phyloP scores from a whole-genome alignment of 2,329 filamentous ascomycete genomes.

The Cytospora piceae region DNA sequence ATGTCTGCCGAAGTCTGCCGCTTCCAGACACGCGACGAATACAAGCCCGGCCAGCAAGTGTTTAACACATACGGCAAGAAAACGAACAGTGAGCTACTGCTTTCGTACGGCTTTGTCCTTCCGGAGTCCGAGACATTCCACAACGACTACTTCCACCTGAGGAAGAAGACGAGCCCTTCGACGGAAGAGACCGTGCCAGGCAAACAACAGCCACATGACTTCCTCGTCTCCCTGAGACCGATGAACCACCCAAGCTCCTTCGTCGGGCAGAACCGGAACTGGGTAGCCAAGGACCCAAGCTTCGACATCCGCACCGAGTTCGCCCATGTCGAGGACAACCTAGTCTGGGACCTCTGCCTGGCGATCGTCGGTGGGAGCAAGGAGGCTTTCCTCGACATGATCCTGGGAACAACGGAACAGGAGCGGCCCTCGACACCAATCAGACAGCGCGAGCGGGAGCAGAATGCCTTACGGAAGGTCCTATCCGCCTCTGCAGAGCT shows the following conservation, averaged over 20 bases:
- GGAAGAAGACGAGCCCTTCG: slow-evolving; percentile 44
- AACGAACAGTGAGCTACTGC: slow-evolving; percentile 71
- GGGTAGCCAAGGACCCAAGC: slow-evolving; percentile 34
- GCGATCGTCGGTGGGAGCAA: slow-evolving; percentile 40
- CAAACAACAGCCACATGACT: slow-evolving; percentile 40
- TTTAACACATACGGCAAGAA: slow-evolving; percentile 76
- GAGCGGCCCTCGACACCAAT: slow-evolving; percentile 1
- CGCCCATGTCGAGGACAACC: slow-evolving; percentile 55
- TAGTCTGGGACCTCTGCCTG: slow-evolving; percentile 55
- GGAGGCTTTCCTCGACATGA: slow-evolving; percentile 17
- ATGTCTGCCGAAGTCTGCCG: slow-evolving; percentile 45
- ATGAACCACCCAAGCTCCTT: slow-evolving; percentile 52
- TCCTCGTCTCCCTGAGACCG: slow-evolving; percentile 57
- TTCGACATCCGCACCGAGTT: slow-evolving; percentile 45
- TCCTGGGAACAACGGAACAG: slow-evolving; percentile 15
- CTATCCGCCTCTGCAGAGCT: slow-evolving; percentile 44
- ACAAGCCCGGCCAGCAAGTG: slow-evolving; percentile 58
- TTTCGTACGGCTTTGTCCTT: slow-evolving; percentile 66
- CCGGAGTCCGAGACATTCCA: slow-evolving; percentile 53
- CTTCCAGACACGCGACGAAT: slow-evolving; percentile 47
- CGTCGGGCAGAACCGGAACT: slow-evolving; percentile 47
- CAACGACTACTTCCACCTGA: slow-evolving; percentile 64
- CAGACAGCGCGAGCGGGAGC: slow-evolving; percentile 35
- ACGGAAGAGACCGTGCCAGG: slow-evolving; percentile 31
- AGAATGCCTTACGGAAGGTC: slow-evolving; percentile 32